These are phyloP conservation scores for Bipolaris sorokiniana DNA, from an alignment of 2,329 filamentous ascomycete species.

Conservation along the genomic window DNA sequence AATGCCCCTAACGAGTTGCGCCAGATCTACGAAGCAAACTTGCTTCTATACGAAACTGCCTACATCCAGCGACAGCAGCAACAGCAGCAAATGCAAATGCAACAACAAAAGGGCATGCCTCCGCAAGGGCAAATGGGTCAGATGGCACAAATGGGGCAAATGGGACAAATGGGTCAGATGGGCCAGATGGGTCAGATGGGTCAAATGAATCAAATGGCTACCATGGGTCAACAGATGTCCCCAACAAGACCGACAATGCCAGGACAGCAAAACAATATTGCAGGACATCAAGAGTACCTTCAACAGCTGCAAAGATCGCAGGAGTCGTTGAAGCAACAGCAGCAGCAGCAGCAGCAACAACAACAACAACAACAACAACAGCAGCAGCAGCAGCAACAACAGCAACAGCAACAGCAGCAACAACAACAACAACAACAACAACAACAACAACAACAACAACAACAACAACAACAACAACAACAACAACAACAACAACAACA, in stretches of 20 bases:
- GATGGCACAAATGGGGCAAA: conserved; percentile 8
- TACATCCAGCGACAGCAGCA: conserved; percentile 63
- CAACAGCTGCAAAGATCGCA: conserved; percentile 52
- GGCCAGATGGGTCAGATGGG: conserved; percentile 15
- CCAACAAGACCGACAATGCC: conserved; percentile 42
- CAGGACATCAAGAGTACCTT: conserved; percentile 56
- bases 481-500: conserved; percentile 4
- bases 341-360: conserved; percentile 47
- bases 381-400: conserved; percentile 34
- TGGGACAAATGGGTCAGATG: conserved; percentile 12
- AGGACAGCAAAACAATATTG: conserved; percentile 52
- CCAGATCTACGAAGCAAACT: conserved; percentile 75
- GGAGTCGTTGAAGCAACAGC: conserved; percentile 47
- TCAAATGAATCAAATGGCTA: conserved; percentile 9
- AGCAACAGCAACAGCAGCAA: conserved; percentile 8
- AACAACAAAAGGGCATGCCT: conserved; percentile 42
- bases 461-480: conserved; percentile 34
- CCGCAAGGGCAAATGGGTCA: conserved; percentile 33
- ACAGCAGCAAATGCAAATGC: conserved; percentile 37
- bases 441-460: conserved; percentile 35
- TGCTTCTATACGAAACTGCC: conserved; percentile 77
- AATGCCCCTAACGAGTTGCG: conserved; percentile 72
- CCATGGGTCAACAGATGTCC: conserved; percentile 44
- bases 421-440: conserved; percentile 43
- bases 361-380: conserved; percentile 28